phyloP scores from a whole-genome alignment of 169 alveolate species.

The Ichthyophthirius multifiliis region DNA sequence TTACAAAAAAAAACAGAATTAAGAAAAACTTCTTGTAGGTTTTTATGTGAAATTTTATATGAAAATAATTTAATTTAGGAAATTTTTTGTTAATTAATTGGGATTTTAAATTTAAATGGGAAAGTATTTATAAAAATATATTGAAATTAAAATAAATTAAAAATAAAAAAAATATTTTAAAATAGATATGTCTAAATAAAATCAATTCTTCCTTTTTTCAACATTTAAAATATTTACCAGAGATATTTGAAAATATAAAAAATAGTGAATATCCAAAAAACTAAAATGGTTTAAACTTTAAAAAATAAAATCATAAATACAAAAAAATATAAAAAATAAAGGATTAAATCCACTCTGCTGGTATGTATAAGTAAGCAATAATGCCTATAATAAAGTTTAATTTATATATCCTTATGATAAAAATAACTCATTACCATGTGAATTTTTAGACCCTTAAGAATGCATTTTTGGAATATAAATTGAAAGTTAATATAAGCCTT shows the following conservation, averaged over 20 bases:
- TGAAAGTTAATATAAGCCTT: background rate
- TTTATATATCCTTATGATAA: background rate
- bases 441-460: background rate
- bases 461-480: background rate
- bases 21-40: background rate
- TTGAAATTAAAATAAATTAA: background rate
- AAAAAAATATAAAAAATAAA: background rate
- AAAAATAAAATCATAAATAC: background rate
- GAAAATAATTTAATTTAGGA: background rate
- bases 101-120: background rate
- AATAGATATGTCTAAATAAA: background rate
- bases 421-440: background rate
- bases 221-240: background rate
- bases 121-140: background rate
- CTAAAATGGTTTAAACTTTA: background rate
- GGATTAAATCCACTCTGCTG: background rate
- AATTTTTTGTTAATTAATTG: background rate
- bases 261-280: background rate
- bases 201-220: background rate
- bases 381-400: background rate
- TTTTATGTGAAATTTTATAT: background rate
- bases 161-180: background rate
- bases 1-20: conserved; percentile 3
- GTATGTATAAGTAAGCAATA: background rate
- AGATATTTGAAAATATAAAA: background rate